phyloP scores from a whole-genome alignment of 2,329 filamentous ascomycete species.

The Knoxdaviesia capensis region DNA sequence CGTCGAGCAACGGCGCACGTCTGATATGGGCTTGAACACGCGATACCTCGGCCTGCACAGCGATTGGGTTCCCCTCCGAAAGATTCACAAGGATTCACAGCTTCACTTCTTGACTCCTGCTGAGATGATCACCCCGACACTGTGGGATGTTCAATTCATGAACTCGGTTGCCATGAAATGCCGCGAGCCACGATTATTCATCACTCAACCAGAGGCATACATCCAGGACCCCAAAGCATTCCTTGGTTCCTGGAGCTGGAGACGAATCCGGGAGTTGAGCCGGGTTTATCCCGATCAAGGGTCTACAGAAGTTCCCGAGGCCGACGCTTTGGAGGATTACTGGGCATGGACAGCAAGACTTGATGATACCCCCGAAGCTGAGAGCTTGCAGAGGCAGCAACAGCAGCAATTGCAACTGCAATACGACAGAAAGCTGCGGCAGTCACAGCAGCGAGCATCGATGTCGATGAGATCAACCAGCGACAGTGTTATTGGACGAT shows the following conservation, averaged over 20 bases:
- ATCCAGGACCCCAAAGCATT: constrained; percentile 39
- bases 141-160: constrained; percentile 55
- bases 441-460: no score
- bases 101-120: constrained; percentile 49
- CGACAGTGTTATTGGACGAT: no score
- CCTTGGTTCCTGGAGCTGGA: constrained; percentile 48
- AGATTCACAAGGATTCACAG: constrained; percentile 52
- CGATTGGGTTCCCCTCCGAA: constrained; percentile 55
- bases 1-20: background rate
- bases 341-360: constrained; percentile 48
- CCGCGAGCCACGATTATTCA: constrained; percentile 46
- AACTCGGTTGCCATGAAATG: constrained; percentile 55
- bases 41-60: constrained; percentile 40
- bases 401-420: no score
- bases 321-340: constrained; percentile 41
- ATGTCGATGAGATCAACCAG: no score
- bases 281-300: constrained; percentile 24
- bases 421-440: no score
- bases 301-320: constrained; percentile 31
- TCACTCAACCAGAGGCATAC: constrained; percentile 59
- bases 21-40: no score
- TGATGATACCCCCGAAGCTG: constrained; percentile 22
- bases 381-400: no score
- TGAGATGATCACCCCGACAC: constrained; percentile 52
- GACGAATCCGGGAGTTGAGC: constrained; percentile 41